A percentile compares a stretch with the other conserved stretches of the same genome.
These are phyloP conservation scores for Saturnispora gosingensis DNA, from an alignment of 805 yeast species.

Conservation along the genomic window DNA sequence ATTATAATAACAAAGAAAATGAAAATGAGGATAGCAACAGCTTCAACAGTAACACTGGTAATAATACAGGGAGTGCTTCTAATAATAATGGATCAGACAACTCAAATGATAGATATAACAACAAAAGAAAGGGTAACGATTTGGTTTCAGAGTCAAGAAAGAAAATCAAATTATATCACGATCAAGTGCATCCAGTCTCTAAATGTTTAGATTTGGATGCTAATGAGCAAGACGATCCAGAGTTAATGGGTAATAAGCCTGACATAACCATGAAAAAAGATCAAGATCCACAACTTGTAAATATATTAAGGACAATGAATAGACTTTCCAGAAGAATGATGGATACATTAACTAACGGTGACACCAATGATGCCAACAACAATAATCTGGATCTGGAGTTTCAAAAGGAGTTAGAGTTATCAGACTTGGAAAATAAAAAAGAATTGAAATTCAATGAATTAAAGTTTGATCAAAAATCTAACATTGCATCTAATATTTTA, in stretches of 20 bases:
- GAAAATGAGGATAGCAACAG: neutral
- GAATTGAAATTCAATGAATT: constrained; percentile 46
- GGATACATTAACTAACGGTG: constrained; percentile 38
- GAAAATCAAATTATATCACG: constrained; percentile 29
- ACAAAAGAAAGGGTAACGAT: constrained; percentile 10
- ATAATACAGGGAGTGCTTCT: neutral
- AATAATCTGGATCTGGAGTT: constrained; percentile 29
- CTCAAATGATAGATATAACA: neutral
- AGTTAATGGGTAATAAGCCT: constrained; percentile 67
- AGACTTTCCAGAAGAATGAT: constrained; percentile 77
- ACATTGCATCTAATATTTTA: constrained; percentile 19
- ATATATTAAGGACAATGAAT: constrained; percentile 81
- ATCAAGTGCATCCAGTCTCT: constrained; percentile 40
- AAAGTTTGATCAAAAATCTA: constrained; percentile 23
- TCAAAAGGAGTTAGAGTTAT: constrained; percentile 38
- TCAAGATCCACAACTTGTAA: constrained; percentile 57
- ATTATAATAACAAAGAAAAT: neutral
- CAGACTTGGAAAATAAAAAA: constrained; percentile 42
- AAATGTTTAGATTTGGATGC: constrained; percentile 73
- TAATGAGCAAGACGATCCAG: constrained; percentile 73
- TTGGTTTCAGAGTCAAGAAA: constrained; percentile 20
- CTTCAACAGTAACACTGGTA: neutral
- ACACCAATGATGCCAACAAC: constrained; percentile 18
- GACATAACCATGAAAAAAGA: constrained; percentile 79
- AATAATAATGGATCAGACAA: neutral